Base-by-base conservation (phyloP, 225 moss, liverwort and hornwort species). In the Marchantia paleacea region DNA sequence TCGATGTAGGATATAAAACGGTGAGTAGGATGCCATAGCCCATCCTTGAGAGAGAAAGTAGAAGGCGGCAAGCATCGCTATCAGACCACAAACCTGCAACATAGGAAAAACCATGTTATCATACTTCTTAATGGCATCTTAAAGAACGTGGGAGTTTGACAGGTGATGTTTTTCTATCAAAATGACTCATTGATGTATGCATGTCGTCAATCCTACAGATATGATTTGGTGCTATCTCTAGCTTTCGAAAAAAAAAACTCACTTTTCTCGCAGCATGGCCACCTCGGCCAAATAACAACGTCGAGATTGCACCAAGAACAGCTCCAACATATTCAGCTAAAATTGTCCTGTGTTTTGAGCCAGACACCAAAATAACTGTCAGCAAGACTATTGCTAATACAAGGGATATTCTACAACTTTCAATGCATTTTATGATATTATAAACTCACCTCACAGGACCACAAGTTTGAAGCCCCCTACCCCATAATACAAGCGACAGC, bases 11-110 rank as follows among this genome's bases (percentile, higher is more conserved):
- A 96, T 96, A 96, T 94, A 92, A 83, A 96, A 93, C 68, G 96
- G 96, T 84, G 96, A 94, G 83, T 90, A 94, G 68, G 91, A 94
- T 70, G 96, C 89, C 96, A 96, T 94, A 26, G 96, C 96, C 96
- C 96, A 96, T 89, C 96, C 96, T 91, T 90, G 94, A n/a, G 94
- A 92, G 66, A 96, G 86, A 71, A 92, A 93, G 83, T 92, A 96
- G 85, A 92, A 96, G 72, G 96, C 94, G 13, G 90, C 92, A 80
- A 92, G 89, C 94, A 96, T 96, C 31, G 96, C 96, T 82, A 94
- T 78, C 53, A 96, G 84, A 64, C 96, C 96, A 39, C 89, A 92
- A 10, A 90, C 81, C 94, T 94, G 89, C 82, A 81, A 83, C 69
- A 53, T 39, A 15, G 74, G 39, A 28, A 24, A 16, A 22, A 28